phyloP scores from a whole-genome alignment of 352 stramenopile species.

The Poterioochromonas sp. region DNA sequence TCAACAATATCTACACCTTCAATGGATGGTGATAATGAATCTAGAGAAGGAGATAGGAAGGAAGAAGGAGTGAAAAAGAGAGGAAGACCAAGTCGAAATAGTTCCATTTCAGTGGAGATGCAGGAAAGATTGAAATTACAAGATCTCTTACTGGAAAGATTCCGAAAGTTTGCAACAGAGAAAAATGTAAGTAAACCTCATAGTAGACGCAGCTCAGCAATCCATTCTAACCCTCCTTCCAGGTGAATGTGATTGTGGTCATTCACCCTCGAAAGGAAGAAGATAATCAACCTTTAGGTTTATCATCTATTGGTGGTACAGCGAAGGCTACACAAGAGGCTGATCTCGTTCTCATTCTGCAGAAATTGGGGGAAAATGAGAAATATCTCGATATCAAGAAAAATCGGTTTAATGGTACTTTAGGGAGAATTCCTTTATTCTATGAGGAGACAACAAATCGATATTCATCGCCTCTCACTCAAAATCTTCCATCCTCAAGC shows the following conservation, averaged over 20 bases:
- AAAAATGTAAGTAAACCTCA: conserved; percentile 7
- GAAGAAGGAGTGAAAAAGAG: too few species aligned
- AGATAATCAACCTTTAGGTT: conserved; percentile 74
- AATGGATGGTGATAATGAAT: neutral
- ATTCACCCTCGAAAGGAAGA: conserved; percentile 98
- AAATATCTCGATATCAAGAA: conserved; percentile 93
- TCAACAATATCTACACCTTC: neutral
- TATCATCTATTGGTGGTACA: conserved; percentile 92
- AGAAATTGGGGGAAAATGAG: conserved; percentile 59
- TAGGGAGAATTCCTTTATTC: conserved; percentile 68
- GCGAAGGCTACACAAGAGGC: conserved; percentile 98
- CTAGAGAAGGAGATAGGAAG: conserved; percentile 33
- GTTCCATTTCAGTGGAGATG: too few species aligned
- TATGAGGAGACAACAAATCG: conserved; percentile 66
- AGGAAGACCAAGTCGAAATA: too few species aligned
- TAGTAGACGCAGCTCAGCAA: conserved; percentile 33
- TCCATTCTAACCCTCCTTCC: conserved; percentile 76
- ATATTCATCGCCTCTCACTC: neutral
- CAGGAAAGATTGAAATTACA: conserved; percentile 71
- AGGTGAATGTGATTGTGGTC: conserved; percentile 88
- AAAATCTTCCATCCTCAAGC: neutral
- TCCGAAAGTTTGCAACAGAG: conserved; percentile 51
- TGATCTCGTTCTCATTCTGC: conserved; percentile 98
- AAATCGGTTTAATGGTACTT: conserved; percentile 82
- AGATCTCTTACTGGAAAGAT: conserved; percentile 89